Base-by-base conservation (phyloP, 495 filamentous ascomycete genomes). In the Aspergillus leporis region DNA sequence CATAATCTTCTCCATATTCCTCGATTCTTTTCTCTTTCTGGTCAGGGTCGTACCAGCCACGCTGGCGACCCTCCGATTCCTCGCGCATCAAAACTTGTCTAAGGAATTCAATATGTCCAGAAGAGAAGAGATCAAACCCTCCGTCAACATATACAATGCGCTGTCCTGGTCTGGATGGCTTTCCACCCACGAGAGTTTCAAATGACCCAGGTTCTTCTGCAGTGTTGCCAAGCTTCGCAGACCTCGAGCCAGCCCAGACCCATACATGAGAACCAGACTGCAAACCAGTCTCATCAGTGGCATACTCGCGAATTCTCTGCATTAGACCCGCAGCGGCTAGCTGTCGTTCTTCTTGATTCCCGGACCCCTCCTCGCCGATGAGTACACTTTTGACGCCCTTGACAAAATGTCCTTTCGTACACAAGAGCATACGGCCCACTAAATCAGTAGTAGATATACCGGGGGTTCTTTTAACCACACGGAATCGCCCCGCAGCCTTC, bases 371-470 rank as follows among this genome's bases (percentile, higher is more conserved):
- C 41, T 82, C 69, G 4, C 91, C 92, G 13, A 76, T 71, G 14
- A 98, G 79, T n/a, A 78, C 72, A 9, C 74, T 78, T 60, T 83
- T 78, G 40, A 96, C 78, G 18, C 87, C 90, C 62, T 85, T 87
- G 59, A 97, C 89, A 62, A 95, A 95, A 73, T 98, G 93, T 21
- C 81, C 87, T 67, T 85, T 89, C 0, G 92, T 97, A 71, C 91
- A 97, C 50, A 97, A 75, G 63, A 99, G 81, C 95, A 99, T 99
- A 55, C 94, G 85, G 3, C 95, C 94, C 38, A 99, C 94, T 8
- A 99, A 82, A 66, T 99, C 95, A 3, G 94, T 99, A 1, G 94
- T 99, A 5, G 90, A 95, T 61, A 99, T 99, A 32, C 91, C 91
- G 0, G 93, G 93, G 0, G 95, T 98, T n/a, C 94, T 80, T 74